Base-by-base conservation (phyloP, 148 eudicot genomes). In the Mesembryanthemum crystallinum region DNA sequence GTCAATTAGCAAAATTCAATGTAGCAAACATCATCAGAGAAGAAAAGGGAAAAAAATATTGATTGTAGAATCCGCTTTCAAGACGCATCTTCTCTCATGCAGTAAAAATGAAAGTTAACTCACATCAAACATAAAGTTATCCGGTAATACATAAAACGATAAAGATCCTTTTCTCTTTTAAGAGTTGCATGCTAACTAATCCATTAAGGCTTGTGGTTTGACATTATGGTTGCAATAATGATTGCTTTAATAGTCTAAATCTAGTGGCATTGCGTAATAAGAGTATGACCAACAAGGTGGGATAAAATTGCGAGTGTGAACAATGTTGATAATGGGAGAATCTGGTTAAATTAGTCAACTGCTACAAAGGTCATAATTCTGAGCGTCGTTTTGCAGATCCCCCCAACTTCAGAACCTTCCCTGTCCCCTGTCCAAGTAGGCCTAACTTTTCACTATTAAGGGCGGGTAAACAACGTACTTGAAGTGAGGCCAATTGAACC, bases 371-470 rank as follows among this genome's bases (percentile, higher is more conserved):
- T 66, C 71, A 64, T 29, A 14, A 52, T 37, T 59, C 15, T 27
- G 30, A 27, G 49, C 75, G 25, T 33, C 55, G 39, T n/a, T 60
- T 66, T 75, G 78, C 72, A 54, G 47, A 66, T 27, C 54, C 78
- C 72, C 78, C 78, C 23, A 75, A 66, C 60, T 74, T 63, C 62
- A 64, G 77, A 63, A 74, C 62, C 60, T 74, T 74, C 77, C 55
- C 43, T 63, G 29, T 29, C 5, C 1, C 35, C 61, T 73, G 13
- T 18, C 69, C 69, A 35, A 64, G 39, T 63, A 29, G 12, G 0
- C 43, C 67, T 20, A 27, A 64, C 6, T 52, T 52, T 52, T 15
- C n/a, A 52, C 15, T 17, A 1, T 45, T 45, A 4, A 52, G 12
- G n/a, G 57, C n/a, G 12, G 57, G 57, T 4, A 20, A 4, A 54